Conservation (phyloP, 345 rosid genomes). For the Punica granatum region DNA sequence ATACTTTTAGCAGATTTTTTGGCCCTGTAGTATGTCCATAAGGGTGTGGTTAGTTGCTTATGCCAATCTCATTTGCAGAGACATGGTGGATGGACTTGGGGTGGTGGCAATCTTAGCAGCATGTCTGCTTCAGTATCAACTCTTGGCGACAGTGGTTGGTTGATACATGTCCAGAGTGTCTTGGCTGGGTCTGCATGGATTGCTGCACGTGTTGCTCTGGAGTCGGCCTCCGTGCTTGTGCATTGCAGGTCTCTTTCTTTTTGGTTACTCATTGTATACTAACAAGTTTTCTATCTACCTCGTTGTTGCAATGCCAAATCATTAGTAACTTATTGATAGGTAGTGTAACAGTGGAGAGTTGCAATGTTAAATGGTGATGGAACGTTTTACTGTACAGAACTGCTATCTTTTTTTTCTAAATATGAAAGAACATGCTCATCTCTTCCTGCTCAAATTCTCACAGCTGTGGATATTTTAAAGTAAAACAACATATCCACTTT, state of each 20-base stretch:
- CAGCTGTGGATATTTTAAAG: too few species aligned
- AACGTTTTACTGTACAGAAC: not conserved
- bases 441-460: too few species aligned
- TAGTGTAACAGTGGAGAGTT: too few species aligned
- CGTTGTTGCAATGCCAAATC: not conserved
- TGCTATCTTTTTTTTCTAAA: too few species aligned
- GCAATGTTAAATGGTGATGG: not conserved
- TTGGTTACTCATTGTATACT: conserved; percentile 1
- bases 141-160: conserved; percentile 97
- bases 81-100: conserved; percentile 98
- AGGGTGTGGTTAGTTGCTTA: conserved; percentile 7
- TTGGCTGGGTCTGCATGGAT: conserved; percentile 99
- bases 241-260: conserved; percentile 70
- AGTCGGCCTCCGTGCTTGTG: conserved; percentile 93
- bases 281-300: not conserved
- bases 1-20: too few species aligned
- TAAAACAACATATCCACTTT: too few species aligned
- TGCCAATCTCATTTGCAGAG: conserved; percentile 50
- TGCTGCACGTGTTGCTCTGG: conserved; percentile 86
- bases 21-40: conserved; percentile 5
- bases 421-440: too few species aligned
- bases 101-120: conserved; percentile 97
- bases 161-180: conserved; percentile 88
- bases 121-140: conserved; percentile 99
- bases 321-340: not conserved